Conservation (phyloP, 768 basidiomycete species). For the Rickenella mellea region DNA sequence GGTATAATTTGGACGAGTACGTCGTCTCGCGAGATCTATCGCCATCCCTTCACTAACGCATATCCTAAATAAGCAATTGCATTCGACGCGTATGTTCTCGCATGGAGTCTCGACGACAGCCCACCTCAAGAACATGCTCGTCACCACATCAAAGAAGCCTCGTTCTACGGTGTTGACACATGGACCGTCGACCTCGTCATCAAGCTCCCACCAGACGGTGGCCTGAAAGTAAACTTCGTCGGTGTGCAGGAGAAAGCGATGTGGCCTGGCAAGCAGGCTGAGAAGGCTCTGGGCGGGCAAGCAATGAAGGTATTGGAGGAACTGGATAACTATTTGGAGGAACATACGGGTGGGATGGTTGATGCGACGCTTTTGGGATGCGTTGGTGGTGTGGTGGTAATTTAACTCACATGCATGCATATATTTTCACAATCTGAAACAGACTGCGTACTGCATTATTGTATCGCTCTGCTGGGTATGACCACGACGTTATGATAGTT, state of each 20-base stretch:
- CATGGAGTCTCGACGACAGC: slow-evolving; percentile 74
- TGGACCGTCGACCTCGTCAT: slow-evolving; percentile 71
- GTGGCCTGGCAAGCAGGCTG: slow-evolving; percentile 62
- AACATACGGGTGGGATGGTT: slow-evolving; percentile 50
- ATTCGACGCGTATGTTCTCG: slow-evolving; percentile 82
- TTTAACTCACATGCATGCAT: too few relatives aligned
- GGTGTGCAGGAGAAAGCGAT: slow-evolving; percentile 78
- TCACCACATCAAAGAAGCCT: slow-evolving; percentile 89
- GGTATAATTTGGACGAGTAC: slow-evolving; percentile 80
- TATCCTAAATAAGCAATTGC: slow-evolving; percentile 50
- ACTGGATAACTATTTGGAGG: slow-evolving; percentile 68
- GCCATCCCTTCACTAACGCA: neutral
- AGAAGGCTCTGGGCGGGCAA: slow-evolving; percentile 38
- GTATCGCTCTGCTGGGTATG: too few relatives aligned
- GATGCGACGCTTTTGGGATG: slow-evolving; percentile 65
- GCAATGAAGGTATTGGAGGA: slow-evolving; percentile 68
- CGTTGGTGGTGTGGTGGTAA: slow-evolving; percentile 47
- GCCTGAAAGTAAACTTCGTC: slow-evolving; percentile 61
- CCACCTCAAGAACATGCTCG: slow-evolving; percentile 69
- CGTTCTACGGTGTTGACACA: slow-evolving; percentile 68
- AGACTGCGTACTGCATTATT: too few relatives aligned
- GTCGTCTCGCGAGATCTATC: slow-evolving; percentile 8
- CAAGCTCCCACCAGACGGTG: slow-evolving; percentile 33
- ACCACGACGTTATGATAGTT: too few relatives aligned
- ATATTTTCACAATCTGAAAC: too few relatives aligned